Percentiles rank a stretch among this genome's conserved stretches.
phyloP scores from a whole-genome alignment of 2,329 filamentous ascomycete species.

The Fusarium zealandicum region DNA sequence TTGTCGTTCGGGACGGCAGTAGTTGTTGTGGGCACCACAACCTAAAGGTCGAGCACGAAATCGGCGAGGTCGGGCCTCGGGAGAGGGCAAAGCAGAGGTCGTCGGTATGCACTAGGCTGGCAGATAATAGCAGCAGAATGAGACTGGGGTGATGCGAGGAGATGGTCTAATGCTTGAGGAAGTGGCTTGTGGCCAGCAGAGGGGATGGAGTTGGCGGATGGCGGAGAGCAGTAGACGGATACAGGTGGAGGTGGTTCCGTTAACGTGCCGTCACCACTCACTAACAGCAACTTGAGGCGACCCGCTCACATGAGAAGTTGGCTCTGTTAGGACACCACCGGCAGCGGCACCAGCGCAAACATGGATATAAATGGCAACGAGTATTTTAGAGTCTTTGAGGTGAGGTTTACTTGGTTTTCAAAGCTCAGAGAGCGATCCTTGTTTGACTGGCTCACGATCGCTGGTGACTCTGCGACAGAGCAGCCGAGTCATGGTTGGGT shows the following conservation, averaged over 20 bases:
- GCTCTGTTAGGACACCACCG: slow-evolving; percentile 4
- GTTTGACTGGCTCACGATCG: background rate
- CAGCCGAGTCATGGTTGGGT: slow-evolving; percentile 29
- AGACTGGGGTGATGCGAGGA: slow-evolving; percentile 8
- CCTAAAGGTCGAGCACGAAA: slow-evolving; percentile 22
- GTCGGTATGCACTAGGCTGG: background rate
- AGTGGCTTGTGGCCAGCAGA: slow-evolving; percentile 27
- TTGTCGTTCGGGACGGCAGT: slow-evolving; percentile 27
- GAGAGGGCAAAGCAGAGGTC: slow-evolving; percentile 6
- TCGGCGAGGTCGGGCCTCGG: slow-evolving; percentile 24
- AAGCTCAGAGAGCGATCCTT: background rate
- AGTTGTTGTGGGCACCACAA: slow-evolving; percentile 21
- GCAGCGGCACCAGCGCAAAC: background rate
- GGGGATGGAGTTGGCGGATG: slow-evolving; percentile 34
- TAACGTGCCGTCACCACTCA: slow-evolving; percentile 40
- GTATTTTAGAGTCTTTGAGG: too few species aligned
- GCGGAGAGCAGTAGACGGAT: slow-evolving; percentile 37
- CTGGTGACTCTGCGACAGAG: background rate
- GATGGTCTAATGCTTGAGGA: slow-evolving; percentile 15
- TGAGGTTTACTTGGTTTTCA: too few species aligned
- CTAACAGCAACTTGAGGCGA: slow-evolving; percentile 12
- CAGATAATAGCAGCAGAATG: background rate
- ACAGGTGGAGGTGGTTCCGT: slow-evolving; percentile 38
- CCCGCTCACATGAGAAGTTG: slow-evolving; percentile 17
- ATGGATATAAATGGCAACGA: background rate